phyloP scores from a whole-genome alignment of 192 early-diverging fungal genomes.

The Ambispora gerdemannii region DNA sequence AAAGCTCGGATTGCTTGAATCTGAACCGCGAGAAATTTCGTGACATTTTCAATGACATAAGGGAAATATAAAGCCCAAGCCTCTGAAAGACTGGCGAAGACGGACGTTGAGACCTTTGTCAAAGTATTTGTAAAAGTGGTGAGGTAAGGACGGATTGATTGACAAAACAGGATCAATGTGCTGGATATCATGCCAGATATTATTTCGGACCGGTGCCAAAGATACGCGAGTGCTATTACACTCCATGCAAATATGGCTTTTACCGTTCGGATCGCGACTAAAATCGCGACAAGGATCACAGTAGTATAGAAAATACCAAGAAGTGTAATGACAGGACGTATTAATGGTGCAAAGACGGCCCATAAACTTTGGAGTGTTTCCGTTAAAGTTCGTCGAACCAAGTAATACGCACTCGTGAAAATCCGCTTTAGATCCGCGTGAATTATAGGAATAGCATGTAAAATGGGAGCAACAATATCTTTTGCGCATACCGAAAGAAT shows the following conservation, averaged over 20 bases:
- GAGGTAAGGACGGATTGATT: background rate
- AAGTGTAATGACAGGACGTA: conserved; percentile 9
- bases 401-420: background rate
- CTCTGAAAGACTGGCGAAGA: background rate
- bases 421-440: background rate
- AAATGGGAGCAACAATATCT: background rate
- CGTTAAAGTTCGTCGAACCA: background rate
- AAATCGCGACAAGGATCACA: background rate
- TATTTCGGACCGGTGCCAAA: background rate
- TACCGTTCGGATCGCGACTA: background rate
- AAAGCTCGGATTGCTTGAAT: background rate
- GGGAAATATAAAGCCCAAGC: background rate
- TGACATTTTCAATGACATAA: background rate
- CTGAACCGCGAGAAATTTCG: background rate
- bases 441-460: background rate
- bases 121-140: background rate
- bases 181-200: background rate
- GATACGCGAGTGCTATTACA: background rate
- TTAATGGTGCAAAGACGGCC: background rate
- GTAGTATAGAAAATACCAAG: conserved; percentile 7
- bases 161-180: background rate
- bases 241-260: background rate
- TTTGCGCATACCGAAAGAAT: background rate
- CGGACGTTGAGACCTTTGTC: background rate
- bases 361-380: background rate